Conservation (phyloP, 164 flowering plant genomes). For the Buxus sempervirens region DNA sequence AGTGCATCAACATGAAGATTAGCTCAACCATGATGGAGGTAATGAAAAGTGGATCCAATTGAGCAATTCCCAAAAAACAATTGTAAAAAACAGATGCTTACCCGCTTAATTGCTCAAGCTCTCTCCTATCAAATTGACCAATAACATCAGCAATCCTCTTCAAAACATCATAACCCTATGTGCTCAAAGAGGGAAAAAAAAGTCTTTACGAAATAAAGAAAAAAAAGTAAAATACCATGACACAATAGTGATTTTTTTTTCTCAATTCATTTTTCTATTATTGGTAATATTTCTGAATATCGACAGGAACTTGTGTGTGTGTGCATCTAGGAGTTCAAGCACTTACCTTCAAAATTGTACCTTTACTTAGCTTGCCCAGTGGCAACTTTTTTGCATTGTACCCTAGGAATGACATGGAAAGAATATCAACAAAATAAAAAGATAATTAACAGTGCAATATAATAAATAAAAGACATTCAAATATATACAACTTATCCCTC, state of each 20-base stretch:
- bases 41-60: background rate
- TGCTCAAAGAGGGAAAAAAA: conserved; percentile 1
- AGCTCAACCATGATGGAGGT: background rate
- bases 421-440: background rate
- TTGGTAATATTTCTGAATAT: no score
- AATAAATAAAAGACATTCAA: no score
- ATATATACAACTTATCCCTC: no score
- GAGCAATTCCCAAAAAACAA: background rate
- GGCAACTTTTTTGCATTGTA: conserved; percentile 95
- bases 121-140: conserved; percentile 43
- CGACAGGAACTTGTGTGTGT: no score
- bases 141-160: conserved; percentile 78
- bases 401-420: conserved; percentile 36
- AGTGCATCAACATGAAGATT: background rate
- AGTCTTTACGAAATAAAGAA: background rate
- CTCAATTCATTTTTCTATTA: no score
- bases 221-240: background rate
- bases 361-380: conserved; percentile 89
- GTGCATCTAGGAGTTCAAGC: background rate
- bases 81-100: conserved; percentile 21
- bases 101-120: conserved; percentile 83
- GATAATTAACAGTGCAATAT: background rate
- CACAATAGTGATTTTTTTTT: background rate
- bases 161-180: conserved; percentile 83
- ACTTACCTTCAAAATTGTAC: conserved; percentile 79